phyloP scores from a whole-genome alignment of 345 rosid species.

The Ceriops zippeliana region DNA sequence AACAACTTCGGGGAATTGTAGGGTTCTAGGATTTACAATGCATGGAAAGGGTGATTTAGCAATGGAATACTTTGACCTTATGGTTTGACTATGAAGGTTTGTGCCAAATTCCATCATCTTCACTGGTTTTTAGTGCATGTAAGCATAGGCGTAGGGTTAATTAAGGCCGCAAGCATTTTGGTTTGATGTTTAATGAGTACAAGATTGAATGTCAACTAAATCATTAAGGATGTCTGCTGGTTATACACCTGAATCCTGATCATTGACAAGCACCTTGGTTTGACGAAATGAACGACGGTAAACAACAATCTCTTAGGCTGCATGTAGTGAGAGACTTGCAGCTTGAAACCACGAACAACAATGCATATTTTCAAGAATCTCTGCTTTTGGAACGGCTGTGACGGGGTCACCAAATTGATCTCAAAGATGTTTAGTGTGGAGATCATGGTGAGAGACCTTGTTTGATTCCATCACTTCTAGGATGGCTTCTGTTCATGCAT shows the following conservation, averaged over 20 bases:
- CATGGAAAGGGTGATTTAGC: slow-evolving; percentile 54
- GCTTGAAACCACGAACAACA: slow-evolving; percentile 46
- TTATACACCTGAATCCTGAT: slow-evolving; percentile 31
- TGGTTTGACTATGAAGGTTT: slow-evolving; percentile 29
- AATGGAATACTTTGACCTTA: slow-evolving; percentile 36
- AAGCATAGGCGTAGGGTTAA: slow-evolving; percentile 58
- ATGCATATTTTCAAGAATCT: slow-evolving; percentile 64
- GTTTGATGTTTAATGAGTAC: slow-evolving; percentile 51
- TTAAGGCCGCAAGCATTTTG: slow-evolving; percentile 46
- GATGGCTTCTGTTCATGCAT: slow-evolving; percentile 58
- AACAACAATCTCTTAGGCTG: slow-evolving; percentile 46
- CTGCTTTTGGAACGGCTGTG: slow-evolving; percentile 65
- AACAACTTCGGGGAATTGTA: slow-evolving; percentile 62
- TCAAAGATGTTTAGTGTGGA: slow-evolving; percentile 51
- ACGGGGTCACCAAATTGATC: slow-evolving; percentile 54
- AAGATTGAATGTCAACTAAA: slow-evolving; percentile 50
- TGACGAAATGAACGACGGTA: slow-evolving; percentile 34
- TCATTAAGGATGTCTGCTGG: slow-evolving; percentile 75
- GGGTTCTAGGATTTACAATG: slow-evolving; percentile 62
- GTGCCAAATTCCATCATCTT: slow-evolving; percentile 53
- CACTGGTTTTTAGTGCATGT: slow-evolving; percentile 58
- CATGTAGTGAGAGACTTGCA: slow-evolving; percentile 69
- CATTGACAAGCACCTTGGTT: slow-evolving; percentile 18
- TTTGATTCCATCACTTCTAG: slow-evolving; percentile 64
- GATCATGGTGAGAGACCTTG: slow-evolving; percentile 65